Conservation (phyloP, 2,329 filamentous ascomycete genomes). For the Akanthomyces lecanii region DNA sequence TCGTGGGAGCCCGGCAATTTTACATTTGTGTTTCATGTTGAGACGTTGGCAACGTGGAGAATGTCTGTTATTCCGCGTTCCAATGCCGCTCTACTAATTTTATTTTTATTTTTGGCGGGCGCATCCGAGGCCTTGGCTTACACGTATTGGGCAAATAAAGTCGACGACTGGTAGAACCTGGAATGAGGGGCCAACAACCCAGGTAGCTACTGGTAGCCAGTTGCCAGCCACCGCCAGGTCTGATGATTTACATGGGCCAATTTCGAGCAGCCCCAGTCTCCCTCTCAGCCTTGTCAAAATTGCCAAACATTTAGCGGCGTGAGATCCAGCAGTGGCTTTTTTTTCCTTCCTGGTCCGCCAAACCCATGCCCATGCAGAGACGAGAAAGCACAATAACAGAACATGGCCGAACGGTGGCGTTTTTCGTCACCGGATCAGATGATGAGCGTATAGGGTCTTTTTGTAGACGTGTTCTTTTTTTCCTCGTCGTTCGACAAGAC, state of each 20-base stretch:
- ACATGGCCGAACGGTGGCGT: not conserved
- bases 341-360: not conserved
- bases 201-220: not conserved
- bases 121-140: not conserved
- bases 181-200: not conserved
- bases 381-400: not conserved
- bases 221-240: not conserved
- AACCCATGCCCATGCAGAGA: not conserved
- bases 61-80: not conserved
- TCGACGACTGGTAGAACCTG: not conserved
- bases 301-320: slow-evolving; percentile 4
- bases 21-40: slow-evolving; percentile 8
- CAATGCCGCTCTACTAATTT: not conserved
- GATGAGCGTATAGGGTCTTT: not conserved
- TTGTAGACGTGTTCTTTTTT: not conserved
- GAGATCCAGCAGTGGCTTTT: slow-evolving; percentile 9
- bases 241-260: slow-evolving; percentile 8
- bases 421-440: not conserved
- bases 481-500: not conserved
- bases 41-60: slow-evolving; percentile 2
- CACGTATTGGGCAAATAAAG: not conserved
- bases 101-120: not conserved
- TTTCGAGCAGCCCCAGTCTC: not conserved
- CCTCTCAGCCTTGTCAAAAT: slow-evolving; percentile 14
- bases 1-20: not conserved